These are phyloP conservation scores for Oryza glaberrima DNA, from an alignment of 176 grass and related monocot species.

Conservation along the genomic window DNA sequence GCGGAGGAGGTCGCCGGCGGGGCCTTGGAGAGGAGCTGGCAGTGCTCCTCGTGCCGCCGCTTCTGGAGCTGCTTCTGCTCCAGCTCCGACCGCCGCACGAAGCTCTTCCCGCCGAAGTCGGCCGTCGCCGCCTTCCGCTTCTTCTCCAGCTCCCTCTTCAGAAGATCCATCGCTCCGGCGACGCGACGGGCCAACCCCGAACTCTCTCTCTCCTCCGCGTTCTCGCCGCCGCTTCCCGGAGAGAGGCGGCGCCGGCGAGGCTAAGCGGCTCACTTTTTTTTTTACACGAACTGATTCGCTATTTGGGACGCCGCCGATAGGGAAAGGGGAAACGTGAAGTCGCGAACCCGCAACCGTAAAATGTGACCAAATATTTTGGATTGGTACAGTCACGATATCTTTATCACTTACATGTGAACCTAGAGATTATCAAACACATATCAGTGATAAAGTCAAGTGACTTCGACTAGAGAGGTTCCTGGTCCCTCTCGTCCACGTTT, in stretches of 20 bases:
- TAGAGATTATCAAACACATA: too few species aligned
- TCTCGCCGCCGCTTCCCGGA: constrained; percentile 9
- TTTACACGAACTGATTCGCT: too few species aligned
- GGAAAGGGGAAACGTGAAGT: too few species aligned
- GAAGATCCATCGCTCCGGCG: constrained; percentile 72
- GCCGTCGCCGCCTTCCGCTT: constrained; percentile 67
- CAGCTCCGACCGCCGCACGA: constrained; percentile 89
- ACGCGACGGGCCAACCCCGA: neutral
- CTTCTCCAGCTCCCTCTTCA: constrained; percentile 77
- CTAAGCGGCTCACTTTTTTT: neutral
- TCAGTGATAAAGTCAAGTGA: too few species aligned
- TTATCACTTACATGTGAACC: too few species aligned
- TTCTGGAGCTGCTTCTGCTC: constrained; percentile 90
- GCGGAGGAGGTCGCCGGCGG: constrained; percentile 16
- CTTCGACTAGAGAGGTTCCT: too few species aligned
- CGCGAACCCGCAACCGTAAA: too few species aligned
- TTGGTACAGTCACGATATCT: too few species aligned
- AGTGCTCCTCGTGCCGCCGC: constrained; percentile 63
- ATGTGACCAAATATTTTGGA: too few species aligned
- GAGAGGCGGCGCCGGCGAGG: constrained; percentile 23
- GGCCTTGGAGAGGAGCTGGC: constrained; percentile 53
- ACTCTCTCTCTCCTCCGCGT: too few species aligned
- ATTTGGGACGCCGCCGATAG: too few species aligned
- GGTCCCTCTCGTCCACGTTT: too few species aligned
- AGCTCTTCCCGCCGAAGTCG: constrained; percentile 78